phyloP scores from a whole-genome alignment of 768 basidiomycete species.

The Suillus variegatus region DNA sequence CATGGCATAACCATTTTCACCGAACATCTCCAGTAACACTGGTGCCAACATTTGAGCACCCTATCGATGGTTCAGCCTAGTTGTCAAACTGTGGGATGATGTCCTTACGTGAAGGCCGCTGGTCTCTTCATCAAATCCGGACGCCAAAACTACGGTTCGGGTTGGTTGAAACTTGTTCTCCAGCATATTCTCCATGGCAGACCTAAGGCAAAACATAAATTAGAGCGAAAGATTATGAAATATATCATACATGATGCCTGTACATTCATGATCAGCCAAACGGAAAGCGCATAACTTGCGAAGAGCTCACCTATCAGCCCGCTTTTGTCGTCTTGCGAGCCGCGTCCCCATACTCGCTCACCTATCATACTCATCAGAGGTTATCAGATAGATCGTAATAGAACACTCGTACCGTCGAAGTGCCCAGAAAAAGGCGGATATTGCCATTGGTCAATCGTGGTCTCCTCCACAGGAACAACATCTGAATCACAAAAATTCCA shows the following conservation, averaged over 20 bases:
- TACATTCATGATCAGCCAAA: neutral
- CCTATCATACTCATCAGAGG: conserved; percentile 20
- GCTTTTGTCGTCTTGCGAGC: conserved; percentile 60
- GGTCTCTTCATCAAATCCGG: conserved; percentile 80
- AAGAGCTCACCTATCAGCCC: conserved; percentile 48
- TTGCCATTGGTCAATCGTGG: conserved; percentile 57
- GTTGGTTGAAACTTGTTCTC: conserved; percentile 63
- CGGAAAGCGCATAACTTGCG: neutral
- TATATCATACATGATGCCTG: conserved; percentile 48
- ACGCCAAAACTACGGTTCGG: conserved; percentile 61
- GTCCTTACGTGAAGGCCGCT: conserved; percentile 46
- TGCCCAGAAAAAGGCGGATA: conserved; percentile 65
- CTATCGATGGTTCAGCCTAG: conserved; percentile 30
- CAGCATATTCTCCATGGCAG: conserved; percentile 65
- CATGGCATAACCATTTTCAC: conserved; percentile 70
- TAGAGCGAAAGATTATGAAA: neutral
- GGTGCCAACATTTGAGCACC: conserved; percentile 53
- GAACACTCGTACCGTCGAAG: conserved; percentile 46
- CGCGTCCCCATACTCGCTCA: conserved; percentile 50
- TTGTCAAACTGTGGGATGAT: neutral
- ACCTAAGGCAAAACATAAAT: conserved; percentile 28
- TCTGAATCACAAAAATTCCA: conserved; percentile 38
- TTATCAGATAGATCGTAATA: neutral
- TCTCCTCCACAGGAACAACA: conserved; percentile 66
- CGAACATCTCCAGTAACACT: conserved; percentile 61